phyloP scores from a whole-genome alignment of 139 green algal species.

The Axilococcus clingmanii region DNA sequence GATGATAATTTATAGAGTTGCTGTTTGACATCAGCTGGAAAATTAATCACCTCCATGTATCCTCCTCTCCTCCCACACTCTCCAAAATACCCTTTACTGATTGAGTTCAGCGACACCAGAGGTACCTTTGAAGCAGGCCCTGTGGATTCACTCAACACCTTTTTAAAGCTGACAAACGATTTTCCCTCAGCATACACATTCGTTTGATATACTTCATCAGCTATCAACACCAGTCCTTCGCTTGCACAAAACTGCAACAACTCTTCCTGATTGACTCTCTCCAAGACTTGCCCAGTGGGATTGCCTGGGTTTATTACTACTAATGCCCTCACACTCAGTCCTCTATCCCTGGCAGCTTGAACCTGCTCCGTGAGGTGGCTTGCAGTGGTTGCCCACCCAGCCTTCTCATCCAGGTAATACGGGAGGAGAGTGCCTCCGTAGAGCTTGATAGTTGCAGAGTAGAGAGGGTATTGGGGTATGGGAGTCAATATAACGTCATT shows the following conservation, averaged over 20 bases:
- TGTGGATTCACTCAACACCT: constrained; percentile 53
- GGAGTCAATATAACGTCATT: constrained; percentile 39
- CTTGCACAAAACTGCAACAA: constrained; percentile 59
- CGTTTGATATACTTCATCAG: constrained; percentile 90
- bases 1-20: constrained; percentile 84
- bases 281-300: constrained; percentile 75
- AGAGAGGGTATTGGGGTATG: constrained; percentile 82
- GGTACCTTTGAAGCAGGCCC: constrained; percentile 31
- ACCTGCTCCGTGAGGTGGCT: constrained; percentile 38
- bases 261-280: constrained; percentile 52
- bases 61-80: constrained; percentile 72
- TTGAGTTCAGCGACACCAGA: constrained; percentile 79
- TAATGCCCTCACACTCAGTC: constrained; percentile 49
- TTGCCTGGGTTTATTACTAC: constrained; percentile 97
- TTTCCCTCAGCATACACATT: constrained; percentile 81
- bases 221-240: constrained; percentile 54
- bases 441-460: constrained; percentile 71
- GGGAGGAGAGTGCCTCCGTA: constrained; percentile 78
- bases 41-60: constrained; percentile 84
- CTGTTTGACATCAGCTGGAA: constrained; percentile 48
- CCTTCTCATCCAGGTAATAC: constrained; percentile 81
- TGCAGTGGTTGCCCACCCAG: constrained; percentile 63
- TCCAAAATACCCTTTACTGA: constrained; percentile 79
- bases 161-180: constrained; percentile 76
- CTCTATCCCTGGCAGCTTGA: constrained; percentile 20